phyloP scores from a whole-genome alignment of 73 alveolate genomes.

The Urostyla sp. region DNA sequence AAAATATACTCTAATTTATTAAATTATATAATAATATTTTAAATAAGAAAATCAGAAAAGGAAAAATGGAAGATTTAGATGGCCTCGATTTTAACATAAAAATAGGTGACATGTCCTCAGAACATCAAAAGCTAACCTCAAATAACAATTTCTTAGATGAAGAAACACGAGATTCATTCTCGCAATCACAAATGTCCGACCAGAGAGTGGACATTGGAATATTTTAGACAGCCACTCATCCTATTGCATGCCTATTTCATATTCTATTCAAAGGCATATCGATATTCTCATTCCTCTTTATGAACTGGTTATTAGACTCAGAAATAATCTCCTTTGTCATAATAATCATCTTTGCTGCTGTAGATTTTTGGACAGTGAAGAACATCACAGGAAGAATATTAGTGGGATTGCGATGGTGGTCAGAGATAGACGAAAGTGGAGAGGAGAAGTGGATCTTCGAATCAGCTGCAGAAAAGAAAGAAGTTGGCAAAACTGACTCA shows the following conservation, averaged over 20 bases:
- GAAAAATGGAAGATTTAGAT: neutral
- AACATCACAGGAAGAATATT: constrained; percentile 88
- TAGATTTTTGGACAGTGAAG: constrained; percentile 90
- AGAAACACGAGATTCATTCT: neutral
- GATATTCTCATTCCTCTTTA: constrained; percentile 50
- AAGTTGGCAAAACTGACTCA: constrained; percentile 60
- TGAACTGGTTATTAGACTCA: constrained; percentile 41
- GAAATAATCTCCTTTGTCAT: constrained; percentile 57
- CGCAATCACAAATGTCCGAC: neutral
- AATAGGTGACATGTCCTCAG: neutral
- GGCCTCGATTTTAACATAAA: neutral
- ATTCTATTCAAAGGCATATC: constrained; percentile 55
- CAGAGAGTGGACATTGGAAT: constrained; percentile 36
- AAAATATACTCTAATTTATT: too few species aligned
- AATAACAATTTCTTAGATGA: neutral
- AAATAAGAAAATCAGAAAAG: neutral
- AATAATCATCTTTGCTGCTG: constrained; percentile 63
- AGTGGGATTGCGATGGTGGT: constrained; percentile 95
- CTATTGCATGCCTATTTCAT: constrained; percentile 66
- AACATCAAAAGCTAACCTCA: neutral
- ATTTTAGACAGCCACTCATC: constrained; percentile 63
- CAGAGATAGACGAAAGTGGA: constrained; percentile 89
- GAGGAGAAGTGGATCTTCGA: constrained; percentile 93
- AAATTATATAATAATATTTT: too few species aligned
- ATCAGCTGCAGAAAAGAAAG: constrained; percentile 25